A percentile compares a stretch with the other conserved stretches of the same genome.
phyloP scores from a whole-genome alignment of 257 asterid genomes.

The Solanum pinnatisectum region DNA sequence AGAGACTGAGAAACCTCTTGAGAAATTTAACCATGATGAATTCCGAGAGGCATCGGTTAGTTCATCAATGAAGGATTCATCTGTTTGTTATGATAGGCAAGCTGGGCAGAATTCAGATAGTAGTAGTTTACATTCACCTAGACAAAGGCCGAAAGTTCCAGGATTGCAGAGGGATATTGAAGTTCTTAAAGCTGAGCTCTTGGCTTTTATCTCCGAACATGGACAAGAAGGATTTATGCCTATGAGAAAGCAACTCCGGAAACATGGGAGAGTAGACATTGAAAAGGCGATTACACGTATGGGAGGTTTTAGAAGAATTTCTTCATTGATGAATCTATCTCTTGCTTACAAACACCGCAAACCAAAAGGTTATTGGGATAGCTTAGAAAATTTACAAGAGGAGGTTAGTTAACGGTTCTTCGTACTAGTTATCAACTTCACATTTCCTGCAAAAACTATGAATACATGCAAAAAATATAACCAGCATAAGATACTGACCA shows the following conservation, averaged over 20 bases:
- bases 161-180: slow-evolving; percentile 83
- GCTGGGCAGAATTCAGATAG: slow-evolving; percentile 20
- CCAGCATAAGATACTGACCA: background rate
- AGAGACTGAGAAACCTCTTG: slow-evolving; percentile 21
- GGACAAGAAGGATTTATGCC: slow-evolving; percentile 99
- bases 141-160: slow-evolving; percentile 67
- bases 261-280: slow-evolving; percentile 75
- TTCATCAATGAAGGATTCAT: slow-evolving; percentile 9
- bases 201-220: slow-evolving; percentile 63
- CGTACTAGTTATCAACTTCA: background rate
- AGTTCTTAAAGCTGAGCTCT: slow-evolving; percentile 77
- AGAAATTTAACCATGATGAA: slow-evolving; percentile 3
- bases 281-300: slow-evolving; percentile 87
- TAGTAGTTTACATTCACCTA: slow-evolving; percentile 26
- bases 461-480: background rate
- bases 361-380: slow-evolving; percentile 96
- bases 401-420: slow-evolving; percentile 45
- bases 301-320: slow-evolving; percentile 88
- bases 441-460: background rate
- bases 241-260: slow-evolving; percentile 82
- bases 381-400: slow-evolving; percentile 75
- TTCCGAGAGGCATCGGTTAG: slow-evolving; percentile 14
- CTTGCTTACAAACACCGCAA: slow-evolving; percentile 91
- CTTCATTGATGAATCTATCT: slow-evolving; percentile 71
- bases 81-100: slow-evolving; percentile 7